Base-by-base conservation (phyloP, 192 early-diverging fungal genomes). In the Linnemannia schmuckeri region DNA sequence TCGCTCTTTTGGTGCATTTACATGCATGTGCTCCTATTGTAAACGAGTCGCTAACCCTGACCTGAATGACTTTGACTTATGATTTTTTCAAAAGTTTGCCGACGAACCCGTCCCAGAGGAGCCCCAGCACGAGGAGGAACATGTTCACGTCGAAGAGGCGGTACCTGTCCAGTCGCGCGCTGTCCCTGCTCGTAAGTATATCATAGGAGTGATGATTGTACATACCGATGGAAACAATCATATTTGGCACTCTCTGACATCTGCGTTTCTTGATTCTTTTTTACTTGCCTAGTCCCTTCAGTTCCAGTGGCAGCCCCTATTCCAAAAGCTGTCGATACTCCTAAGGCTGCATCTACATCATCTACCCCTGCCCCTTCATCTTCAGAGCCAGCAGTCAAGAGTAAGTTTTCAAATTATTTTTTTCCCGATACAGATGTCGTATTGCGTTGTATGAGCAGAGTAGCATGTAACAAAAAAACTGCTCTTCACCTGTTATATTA, bases 171-270 rank as follows among this genome's bases (percentile, higher is more conserved):
- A 72, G 20, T 37, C 80, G 30, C 85, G 76, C 70, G 76, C 79
- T 40, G 78, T 87, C 20, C 85, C 85, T 73, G 72, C 80, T 61
- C 76, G 85, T 87, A 78, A 81, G 79, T 54, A 49, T 66, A 30
- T 18, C 38, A 57, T 20, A n/a, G 35, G 3, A 77, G 9, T 70
- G 44, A 78, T 70, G 22, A 42, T 0, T 46, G 6, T 33, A 70
- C 49, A 27, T 9, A 42, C 10, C 13, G n/a, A 42, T 76, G 33
- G 20, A 57, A 3, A 52, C 17, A 13, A 22, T 30, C 37, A 55
- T 18, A 30, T 24, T 24, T 68, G 0, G 33, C 38, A 17, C 24
- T 22, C 15, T 75, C 74, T 55, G 30, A 24, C 15, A 72, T 68
- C 68, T 40, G 8, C 35, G 7, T 71, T 1, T 27, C 15, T 40